phyloP scores from a whole-genome alignment of 352 stramenopile genomes.

The Lagenidium giganteum region DNA sequence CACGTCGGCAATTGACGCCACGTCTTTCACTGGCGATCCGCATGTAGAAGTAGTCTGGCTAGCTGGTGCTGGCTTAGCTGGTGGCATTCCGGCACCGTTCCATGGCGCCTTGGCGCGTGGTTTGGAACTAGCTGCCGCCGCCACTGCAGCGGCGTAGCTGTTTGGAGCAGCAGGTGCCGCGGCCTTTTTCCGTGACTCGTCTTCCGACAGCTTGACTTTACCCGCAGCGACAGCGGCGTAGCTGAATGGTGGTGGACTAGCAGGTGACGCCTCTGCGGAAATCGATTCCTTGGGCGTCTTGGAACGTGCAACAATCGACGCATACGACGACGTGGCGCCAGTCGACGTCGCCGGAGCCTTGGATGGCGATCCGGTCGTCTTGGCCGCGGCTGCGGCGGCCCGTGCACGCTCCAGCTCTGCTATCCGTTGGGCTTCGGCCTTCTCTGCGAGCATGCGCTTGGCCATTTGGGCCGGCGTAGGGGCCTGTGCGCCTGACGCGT shows the following conservation, averaged over 20 bases:
- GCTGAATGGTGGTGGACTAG: conserved; percentile 28
- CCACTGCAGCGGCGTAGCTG: conserved; percentile 53
- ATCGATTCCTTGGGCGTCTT: conserved; percentile 13
- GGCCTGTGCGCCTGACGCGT: conserved; percentile 21
- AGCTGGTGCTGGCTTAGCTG: no score
- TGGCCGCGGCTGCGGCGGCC: no score
- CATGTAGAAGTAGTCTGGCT: no score
- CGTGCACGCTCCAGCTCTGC: no score
- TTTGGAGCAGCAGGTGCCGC: conserved; percentile 20
- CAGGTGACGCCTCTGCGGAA: conserved; percentile 11
- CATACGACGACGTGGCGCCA: conserved; percentile 33
- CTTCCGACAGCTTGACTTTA: conserved; percentile 27
- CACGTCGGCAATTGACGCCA: conserved; percentile 2
- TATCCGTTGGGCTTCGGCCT: conserved; percentile 2
- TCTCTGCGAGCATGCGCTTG: conserved; percentile 13
- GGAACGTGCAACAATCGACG: conserved; percentile 26
- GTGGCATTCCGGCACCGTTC: no score
- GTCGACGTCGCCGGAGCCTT: conserved; percentile 9
- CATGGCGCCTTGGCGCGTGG: background rate
- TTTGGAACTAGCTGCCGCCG: conserved; percentile 19
- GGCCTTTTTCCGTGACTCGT: background rate
- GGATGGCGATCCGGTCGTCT: conserved; percentile 7
- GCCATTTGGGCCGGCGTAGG: conserved; percentile 13
- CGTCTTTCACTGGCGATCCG: no score
- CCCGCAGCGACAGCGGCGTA: conserved; percentile 56